Percentiles rank a stretch among this genome's conserved stretches.
Conservation (phyloP, 2,329 filamentous ascomycete genomes). For the Purpureocillium lavendulum region DNA sequence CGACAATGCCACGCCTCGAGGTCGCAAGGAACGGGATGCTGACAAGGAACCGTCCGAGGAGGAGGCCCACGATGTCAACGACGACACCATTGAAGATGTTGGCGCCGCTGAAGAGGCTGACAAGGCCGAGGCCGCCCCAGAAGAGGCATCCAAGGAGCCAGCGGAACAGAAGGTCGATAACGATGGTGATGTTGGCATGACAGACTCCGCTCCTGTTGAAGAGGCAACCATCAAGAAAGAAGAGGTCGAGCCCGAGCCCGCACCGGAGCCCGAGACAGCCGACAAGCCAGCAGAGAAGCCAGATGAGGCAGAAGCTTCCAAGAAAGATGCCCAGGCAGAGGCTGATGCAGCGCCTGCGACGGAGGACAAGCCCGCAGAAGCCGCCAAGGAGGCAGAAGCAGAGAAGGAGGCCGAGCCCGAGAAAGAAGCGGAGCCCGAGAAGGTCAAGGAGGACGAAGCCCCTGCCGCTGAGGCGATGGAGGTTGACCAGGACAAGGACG, state of each 20-base stretch:
- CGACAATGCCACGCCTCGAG: conserved; percentile 26
- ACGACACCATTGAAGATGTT: conserved; percentile 37
- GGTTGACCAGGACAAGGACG: conserved; percentile 20
- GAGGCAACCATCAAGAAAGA: conserved; percentile 30
- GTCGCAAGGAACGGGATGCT: conserved; percentile 21
- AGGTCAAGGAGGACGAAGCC: conserved; percentile 6
- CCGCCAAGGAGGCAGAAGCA: conserved; percentile 5
- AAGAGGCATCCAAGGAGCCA: conserved; percentile 6
- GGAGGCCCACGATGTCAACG: conserved; percentile 26
- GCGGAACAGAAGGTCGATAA: conserved; percentile 28
- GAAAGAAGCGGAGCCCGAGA: conserved; percentile 12
- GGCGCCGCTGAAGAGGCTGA: conserved; percentile 17
- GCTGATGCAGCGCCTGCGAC: conserved; percentile 2
- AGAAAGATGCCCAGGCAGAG: conserved; percentile 1
- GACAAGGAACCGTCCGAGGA: conserved; percentile 18
- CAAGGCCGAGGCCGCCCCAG: conserved; percentile 15
- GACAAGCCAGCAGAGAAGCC: conserved; percentile 19
- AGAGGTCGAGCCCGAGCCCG: conserved; percentile 24
- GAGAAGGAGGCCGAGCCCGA: conserved; percentile 11
- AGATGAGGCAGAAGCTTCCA: conserved; percentile 5
- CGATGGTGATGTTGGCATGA: conserved; percentile 46
- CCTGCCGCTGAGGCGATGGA: conserved; percentile 21
- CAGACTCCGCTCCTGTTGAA: conserved; percentile 23
- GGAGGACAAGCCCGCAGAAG: conserved; percentile 15
- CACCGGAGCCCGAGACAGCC: conserved; percentile 21